Evolutionary conservation across 495 filamentous ascomycete species (phyloP).

Genomic region (Mytilinidion resinicola): DNA sequence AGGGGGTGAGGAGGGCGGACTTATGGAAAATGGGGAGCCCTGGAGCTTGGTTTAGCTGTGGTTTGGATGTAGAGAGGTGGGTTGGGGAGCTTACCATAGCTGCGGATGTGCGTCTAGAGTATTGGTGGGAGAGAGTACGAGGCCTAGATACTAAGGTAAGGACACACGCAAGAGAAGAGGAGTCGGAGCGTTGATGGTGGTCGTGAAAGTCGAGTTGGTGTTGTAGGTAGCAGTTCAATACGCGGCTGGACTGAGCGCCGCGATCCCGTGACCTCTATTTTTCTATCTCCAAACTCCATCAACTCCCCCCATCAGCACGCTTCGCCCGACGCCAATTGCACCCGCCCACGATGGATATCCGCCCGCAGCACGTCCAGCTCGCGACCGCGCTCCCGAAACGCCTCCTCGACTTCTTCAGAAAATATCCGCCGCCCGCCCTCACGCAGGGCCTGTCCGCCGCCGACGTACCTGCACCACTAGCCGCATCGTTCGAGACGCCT

Average conservation of each 20-base stretch:
- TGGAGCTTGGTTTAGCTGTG: slow-evolving; percentile 19
- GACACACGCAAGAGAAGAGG: background rate
- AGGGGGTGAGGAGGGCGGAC: slow-evolving; percentile 1
- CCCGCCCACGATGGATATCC: background rate
- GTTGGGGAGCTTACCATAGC: slow-evolving; percentile 23
- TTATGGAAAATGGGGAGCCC: slow-evolving; percentile 29
- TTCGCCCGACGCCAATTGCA: slow-evolving; percentile 8
- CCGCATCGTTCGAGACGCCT: background rate
- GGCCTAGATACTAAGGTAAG: background rate
- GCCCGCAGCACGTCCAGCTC: slow-evolving; percentile 47
- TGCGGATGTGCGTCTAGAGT: background rate
- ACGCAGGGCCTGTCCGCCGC: slow-evolving; percentile 39
- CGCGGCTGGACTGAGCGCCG: slow-evolving; percentile 1
- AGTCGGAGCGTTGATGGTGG: background rate
- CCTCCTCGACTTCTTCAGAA: slow-evolving; percentile 80
- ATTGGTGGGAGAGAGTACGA: background rate
- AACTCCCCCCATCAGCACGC: background rate
- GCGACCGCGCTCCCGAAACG: slow-evolving; percentile 63
- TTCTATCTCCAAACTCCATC: no score
- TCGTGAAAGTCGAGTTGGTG: background rate
- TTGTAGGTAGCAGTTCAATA: slow-evolving; percentile 11
- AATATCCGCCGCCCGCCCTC: slow-evolving; percentile 66
- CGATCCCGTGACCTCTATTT: no score
- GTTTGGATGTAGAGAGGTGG: background rate
- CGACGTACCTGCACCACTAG: slow-evolving; percentile 4